Evolutionary conservation across 78 protist genomes (phyloP).

Genomic region (Dictyostelium brefeldianum): DNA sequence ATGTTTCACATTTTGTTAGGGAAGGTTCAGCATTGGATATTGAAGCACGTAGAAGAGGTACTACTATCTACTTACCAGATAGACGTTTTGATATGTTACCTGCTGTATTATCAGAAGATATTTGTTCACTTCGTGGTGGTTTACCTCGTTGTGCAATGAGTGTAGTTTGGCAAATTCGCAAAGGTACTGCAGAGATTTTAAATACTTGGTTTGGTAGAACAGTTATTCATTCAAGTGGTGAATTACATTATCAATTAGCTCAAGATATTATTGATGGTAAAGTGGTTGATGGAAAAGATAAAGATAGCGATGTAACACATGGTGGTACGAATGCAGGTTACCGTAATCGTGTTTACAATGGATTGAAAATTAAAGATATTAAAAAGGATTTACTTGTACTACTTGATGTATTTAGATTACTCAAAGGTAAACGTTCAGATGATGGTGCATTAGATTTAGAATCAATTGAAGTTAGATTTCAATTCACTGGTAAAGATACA

Average conservation of each 20-base stretch:
- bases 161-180: conserved; percentile 57
- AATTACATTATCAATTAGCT: conserved; percentile 79
- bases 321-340: conserved; percentile 51
- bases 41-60: conserved; percentile 90
- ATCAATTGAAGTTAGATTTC: conserved; percentile 68
- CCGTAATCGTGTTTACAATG: not conserved
- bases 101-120: conserved; percentile 67
- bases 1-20: conserved; percentile 92
- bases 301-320: conserved; percentile 14
- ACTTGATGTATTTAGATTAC: not conserved
- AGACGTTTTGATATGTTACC: conserved; percentile 94
- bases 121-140: conserved; percentile 86
- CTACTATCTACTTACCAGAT: conserved; percentile 92
- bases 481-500: conserved; percentile 18
- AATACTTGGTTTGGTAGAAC: conserved; percentile 82
- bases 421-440: conserved; percentile 15
- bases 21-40: conserved; percentile 84
- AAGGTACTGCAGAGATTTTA: not conserved
- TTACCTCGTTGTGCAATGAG: conserved; percentile 66
- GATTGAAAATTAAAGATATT: not conserved
- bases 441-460: conserved; percentile 79
- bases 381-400: conserved; percentile 27
- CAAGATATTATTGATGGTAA: conserved; percentile 78
- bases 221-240: conserved; percentile 39
- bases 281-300: conserved; percentile 12